Percentiles rank a stretch among this genome's conserved stretches.
These are phyloP conservation scores for Stephania yunnanensis DNA, from an alignment of 164 flowering plant species.

Conservation along the genomic window DNA sequence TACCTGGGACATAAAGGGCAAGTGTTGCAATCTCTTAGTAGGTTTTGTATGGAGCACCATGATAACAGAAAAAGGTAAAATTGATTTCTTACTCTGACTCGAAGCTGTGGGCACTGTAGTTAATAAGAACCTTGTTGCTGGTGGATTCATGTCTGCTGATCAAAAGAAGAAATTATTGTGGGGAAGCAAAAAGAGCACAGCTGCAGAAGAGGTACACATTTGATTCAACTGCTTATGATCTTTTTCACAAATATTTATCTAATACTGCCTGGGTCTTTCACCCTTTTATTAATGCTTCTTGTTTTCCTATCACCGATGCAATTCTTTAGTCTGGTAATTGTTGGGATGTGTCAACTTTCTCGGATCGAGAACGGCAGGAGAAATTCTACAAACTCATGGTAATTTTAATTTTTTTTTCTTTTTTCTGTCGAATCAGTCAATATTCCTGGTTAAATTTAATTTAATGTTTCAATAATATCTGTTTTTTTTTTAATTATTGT, in stretches of 20 bases:
- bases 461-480: background rate
- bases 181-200: conserved; percentile 75
- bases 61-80: no score
- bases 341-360: conserved; percentile 66
- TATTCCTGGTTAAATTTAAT: background rate
- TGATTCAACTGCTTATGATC: background rate
- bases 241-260: background rate
- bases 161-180: conserved; percentile 95
- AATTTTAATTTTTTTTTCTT: conserved; percentile 18
- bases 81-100: background rate
- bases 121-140: conserved; percentile 72
- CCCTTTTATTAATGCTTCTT: background rate
- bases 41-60: no score
- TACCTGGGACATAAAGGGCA: no score
- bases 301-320: no score
- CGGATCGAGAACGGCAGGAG: conserved; percentile 86
- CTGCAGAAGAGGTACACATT: conserved; percentile 66
- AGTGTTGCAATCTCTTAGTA: no score
- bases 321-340: conserved; percentile 43
- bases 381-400: conserved; percentile 99
- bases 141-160: conserved; percentile 73
- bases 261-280: background rate
- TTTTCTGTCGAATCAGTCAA: no score
- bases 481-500: background rate
- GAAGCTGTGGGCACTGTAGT: conserved; percentile 33